A percentile compares a stretch with the other conserved stretches of the same genome.
Evolutionary conservation across 129 eudicot genomes (phyloP).

Genomic region (Centaurea solstitialis): DNA sequence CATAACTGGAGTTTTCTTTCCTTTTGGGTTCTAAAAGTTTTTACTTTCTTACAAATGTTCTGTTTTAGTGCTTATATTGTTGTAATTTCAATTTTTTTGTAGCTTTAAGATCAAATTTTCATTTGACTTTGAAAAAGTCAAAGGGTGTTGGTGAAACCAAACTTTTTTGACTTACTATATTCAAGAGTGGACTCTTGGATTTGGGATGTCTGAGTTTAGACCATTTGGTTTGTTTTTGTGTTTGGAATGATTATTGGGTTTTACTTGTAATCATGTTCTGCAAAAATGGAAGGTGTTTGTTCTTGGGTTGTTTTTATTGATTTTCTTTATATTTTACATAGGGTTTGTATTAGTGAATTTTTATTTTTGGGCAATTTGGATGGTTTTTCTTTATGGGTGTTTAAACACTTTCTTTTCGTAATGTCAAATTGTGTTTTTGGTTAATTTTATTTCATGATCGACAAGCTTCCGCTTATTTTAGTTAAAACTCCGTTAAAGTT

Average conservation of each 20-base stretch:
- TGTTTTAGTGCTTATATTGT: background rate
- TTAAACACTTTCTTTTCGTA: too few relatives aligned
- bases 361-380: too few relatives aligned
- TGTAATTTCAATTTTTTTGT: background rate
- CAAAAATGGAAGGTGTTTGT: background rate
- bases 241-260: slow-evolving; percentile 17
- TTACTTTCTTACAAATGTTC: background rate
- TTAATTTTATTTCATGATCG: too few relatives aligned
- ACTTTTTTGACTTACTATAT: background rate
- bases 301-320: slow-evolving; percentile 6
- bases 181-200: slow-evolving; percentile 4
- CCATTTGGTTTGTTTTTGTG: background rate
- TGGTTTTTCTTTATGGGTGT: too few relatives aligned
- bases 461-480: too few relatives aligned
- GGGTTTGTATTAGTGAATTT: too few relatives aligned
- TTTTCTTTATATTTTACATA: slow-evolving; percentile 5
- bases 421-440: too few relatives aligned
- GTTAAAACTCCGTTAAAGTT: too few relatives aligned
- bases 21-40: background rate
- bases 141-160: background rate
- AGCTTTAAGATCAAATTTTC: slow-evolving; percentile 6
- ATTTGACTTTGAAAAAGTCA: slow-evolving; percentile 6
- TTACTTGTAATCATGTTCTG: slow-evolving; percentile 20
- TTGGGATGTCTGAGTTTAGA: background rate
- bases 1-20: slow-evolving; percentile 10